Conservation (phyloP, 2,329 filamentous ascomycete genomes). For the Fusarium aywerte region DNA sequence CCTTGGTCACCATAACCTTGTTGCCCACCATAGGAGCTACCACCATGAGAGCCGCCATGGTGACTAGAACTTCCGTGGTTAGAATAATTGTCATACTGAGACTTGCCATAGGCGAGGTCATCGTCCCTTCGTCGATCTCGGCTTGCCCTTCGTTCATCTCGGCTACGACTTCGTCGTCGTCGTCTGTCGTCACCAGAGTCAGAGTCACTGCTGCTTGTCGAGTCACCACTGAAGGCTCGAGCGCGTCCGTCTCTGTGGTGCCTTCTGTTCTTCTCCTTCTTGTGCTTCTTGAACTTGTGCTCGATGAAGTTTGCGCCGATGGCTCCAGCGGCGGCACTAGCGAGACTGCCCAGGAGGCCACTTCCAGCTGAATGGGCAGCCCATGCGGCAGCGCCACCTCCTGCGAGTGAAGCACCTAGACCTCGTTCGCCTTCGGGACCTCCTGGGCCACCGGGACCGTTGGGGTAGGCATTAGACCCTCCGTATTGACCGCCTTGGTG, state of each 20-base stretch:
- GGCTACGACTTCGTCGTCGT: conserved; percentile 8
- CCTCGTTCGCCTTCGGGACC: conserved; percentile 57
- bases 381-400: conserved; percentile 61
- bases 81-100: conserved; percentile 7
- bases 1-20: neutral
- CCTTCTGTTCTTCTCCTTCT: conserved; percentile 44
- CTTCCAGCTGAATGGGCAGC: conserved; percentile 63
- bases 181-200: conserved; percentile 39
- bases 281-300: conserved; percentile 51
- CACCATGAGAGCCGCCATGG: conserved; percentile 1
- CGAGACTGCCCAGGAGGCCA: conserved; percentile 60
- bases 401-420: conserved; percentile 61
- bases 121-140: conserved; percentile 10
- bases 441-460: conserved; percentile 24
- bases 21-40: neutral
- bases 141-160: neutral
- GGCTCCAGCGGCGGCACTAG: conserved; percentile 60
- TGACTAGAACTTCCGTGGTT: conserved; percentile 1
- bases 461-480: conserved; percentile 23
- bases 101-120: conserved; percentile 27
- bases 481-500: conserved; percentile 37
- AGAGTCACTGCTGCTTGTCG: conserved; percentile 43
- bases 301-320: conserved; percentile 61
- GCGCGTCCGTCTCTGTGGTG: conserved; percentile 39
- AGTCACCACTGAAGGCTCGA: conserved; percentile 35